Conservation (phyloP, 345 rosid genomes). For the Eucalyptus pauciflora region DNA sequence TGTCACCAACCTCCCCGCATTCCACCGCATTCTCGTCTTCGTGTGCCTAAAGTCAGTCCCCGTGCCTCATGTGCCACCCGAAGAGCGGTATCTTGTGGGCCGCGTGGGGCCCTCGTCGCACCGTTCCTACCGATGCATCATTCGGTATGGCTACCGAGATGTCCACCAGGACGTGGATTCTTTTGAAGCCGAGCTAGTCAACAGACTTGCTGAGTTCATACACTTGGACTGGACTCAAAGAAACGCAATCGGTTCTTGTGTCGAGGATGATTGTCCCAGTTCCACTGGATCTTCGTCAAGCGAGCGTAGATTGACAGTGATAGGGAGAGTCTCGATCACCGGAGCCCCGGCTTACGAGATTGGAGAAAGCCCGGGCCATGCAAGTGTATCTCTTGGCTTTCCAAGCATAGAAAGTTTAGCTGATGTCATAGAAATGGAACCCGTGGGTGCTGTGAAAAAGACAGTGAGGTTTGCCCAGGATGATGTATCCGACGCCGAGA, state of each 20-base stretch:
- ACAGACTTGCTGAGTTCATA: constrained; percentile 28
- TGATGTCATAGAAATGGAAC: constrained; percentile 19
- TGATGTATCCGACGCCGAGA: background rate
- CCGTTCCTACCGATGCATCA: constrained; percentile 41
- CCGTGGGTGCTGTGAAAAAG: background rate
- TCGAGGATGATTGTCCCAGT: background rate
- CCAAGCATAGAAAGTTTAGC: constrained; percentile 10
- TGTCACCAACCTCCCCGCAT: constrained; percentile 97
- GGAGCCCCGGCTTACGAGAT: constrained; percentile 12
- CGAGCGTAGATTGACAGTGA: constrained; percentile 24
- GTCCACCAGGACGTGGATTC: constrained; percentile 47
- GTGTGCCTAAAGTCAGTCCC: constrained; percentile 95
- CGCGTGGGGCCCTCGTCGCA: constrained; percentile 81
- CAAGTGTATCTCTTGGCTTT: constrained; percentile 17
- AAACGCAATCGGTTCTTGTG: background rate
- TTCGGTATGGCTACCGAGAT: constrained; percentile 52
- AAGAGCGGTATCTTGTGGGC: constrained; percentile 87
- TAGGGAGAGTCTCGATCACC: constrained; percentile 5
- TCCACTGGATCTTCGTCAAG: constrained; percentile 12
- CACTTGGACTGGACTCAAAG: constrained; percentile 24
- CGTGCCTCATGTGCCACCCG: constrained; percentile 79
- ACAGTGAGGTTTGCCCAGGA: constrained; percentile 23
- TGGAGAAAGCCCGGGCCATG: constrained; percentile 11
- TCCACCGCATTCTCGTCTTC: constrained; percentile 81
- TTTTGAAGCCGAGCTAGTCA: constrained; percentile 31